Percentiles rank a stretch among this genome's conserved stretches.
Conservation (phyloP, 495 filamentous ascomycete species). For the Tuber indicum region DNA sequence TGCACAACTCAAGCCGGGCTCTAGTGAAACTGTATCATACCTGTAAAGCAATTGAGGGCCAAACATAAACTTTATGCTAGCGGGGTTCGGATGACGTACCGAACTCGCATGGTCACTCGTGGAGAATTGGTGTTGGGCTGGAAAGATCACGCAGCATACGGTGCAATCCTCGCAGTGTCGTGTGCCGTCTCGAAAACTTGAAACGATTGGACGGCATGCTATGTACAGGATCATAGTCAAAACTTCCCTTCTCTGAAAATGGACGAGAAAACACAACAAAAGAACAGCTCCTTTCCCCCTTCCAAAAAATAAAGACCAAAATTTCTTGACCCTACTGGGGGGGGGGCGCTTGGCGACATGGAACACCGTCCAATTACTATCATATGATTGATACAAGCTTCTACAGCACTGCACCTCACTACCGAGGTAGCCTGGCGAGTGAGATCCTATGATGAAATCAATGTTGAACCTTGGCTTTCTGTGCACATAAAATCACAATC, state of each 20-base stretch:
- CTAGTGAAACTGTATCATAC: not conserved
- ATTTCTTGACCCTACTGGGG: too few species aligned
- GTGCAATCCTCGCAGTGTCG: not conserved
- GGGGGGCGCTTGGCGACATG: too few species aligned
- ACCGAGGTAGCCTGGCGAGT: not conserved
- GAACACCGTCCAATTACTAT: too few species aligned
- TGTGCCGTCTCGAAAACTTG: not conserved
- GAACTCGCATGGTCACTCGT: too few species aligned
- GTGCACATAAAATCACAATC: not conserved
- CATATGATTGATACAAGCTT: too few species aligned
- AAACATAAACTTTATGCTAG: not conserved
- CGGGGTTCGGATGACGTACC: not conserved
- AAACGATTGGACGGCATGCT: too few species aligned
- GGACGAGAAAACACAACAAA: too few species aligned
- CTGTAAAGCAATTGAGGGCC: too few species aligned
- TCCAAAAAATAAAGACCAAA: too few species aligned
- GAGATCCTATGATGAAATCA: not conserved
- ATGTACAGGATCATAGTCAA: too few species aligned
- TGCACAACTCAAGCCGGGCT: not conserved
- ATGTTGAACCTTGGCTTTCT: not conserved
- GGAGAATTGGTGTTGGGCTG: not conserved
- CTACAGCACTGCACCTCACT: not conserved
- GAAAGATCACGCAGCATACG: not conserved
- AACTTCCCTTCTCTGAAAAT: too few species aligned
- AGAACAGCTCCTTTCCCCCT: too few species aligned